phyloP scores from a whole-genome alignment of 108 stramenopile species.

The Pinguiococcus pyrenoidosus region DNA sequence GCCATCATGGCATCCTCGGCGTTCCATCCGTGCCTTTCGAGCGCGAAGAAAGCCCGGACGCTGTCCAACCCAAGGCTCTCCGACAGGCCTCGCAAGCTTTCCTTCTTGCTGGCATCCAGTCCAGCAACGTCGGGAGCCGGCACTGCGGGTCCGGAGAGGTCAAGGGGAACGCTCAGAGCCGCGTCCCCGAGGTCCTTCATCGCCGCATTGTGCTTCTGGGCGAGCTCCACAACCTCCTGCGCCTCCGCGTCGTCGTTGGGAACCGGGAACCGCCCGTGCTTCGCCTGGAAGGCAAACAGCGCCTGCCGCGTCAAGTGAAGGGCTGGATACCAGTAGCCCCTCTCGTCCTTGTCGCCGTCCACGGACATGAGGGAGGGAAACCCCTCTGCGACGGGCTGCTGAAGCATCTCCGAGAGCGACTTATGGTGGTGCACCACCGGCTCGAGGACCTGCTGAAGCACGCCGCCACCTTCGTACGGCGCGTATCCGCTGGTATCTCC shows the following conservation, averaged over 20 bases:
- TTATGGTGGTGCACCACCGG: conserved; percentile 19
- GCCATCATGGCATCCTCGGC: no score
- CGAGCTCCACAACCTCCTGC: conserved; percentile 6
- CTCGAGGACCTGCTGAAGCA: conserved; percentile 32
- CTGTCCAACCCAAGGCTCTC: no score
- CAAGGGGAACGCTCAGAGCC: no score
- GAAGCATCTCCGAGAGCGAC: conserved; percentile 25
- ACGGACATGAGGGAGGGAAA: conserved; percentile 30
- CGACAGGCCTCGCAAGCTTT: no score
- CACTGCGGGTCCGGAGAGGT: no score
- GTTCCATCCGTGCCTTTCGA: no score
- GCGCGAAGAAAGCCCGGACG: no score
- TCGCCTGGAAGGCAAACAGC: conserved; percentile 28
- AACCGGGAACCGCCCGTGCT: conserved; percentile 20
- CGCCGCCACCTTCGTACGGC: conserved; percentile 33
- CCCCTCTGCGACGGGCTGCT: conserved; percentile 33
- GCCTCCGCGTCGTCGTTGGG: conserved; percentile 28
- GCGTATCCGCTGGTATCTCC: conserved; percentile 23
- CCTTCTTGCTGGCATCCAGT: no score
- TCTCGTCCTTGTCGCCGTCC: conserved; percentile 38
- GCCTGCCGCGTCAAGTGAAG: conserved; percentile 41
- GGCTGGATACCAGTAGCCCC: no score
- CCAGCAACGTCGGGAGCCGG: no score
- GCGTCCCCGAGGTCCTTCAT: conserved; percentile 1
- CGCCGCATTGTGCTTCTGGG: background rate